Percentiles rank a stretch among this genome's conserved stretches.
phyloP scores from a whole-genome alignment of 768 basidiomycete genomes.

The Lactarius indigo region DNA sequence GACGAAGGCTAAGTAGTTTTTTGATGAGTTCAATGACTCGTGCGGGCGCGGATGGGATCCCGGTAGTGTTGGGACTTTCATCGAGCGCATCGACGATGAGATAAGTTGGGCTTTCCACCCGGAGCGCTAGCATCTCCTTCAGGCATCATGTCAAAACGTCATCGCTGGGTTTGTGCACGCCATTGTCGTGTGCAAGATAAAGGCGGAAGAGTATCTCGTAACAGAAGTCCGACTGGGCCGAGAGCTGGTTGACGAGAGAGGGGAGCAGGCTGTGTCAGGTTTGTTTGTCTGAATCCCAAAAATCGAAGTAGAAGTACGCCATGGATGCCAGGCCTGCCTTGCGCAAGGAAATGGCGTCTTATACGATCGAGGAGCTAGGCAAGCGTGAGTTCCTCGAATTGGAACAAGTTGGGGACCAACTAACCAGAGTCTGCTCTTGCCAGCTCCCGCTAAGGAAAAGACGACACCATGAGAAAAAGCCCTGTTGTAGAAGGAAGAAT shows the following conservation, averaged over 20 bases:
- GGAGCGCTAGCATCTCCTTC: background rate
- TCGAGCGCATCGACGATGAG: too few species aligned
- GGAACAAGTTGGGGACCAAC: too few species aligned
- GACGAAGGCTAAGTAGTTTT: too few species aligned
- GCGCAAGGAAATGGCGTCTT: background rate
- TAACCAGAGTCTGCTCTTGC: too few species aligned
- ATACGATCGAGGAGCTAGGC: background rate
- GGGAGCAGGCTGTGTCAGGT: background rate
- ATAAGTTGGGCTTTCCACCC: background rate
- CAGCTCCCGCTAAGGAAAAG: too few species aligned
- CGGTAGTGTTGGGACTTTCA: too few species aligned
- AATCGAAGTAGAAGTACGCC: background rate
- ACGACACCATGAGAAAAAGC: too few species aligned
- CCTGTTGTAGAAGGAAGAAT: too few species aligned
- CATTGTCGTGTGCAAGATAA: background rate
- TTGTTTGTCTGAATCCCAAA: background rate
- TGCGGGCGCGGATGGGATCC: too few species aligned
- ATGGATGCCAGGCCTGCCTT: background rate
- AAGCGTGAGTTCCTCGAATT: too few species aligned
- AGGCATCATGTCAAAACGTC: background rate
- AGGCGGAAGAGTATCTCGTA: background rate
- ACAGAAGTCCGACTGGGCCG: background rate
- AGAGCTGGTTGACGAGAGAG: background rate
- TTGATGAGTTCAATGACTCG: too few species aligned
- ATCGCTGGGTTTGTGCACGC: background rate